Percentiles rank a stretch among this genome's conserved stretches.
Conservation (phyloP, 2,329 filamentous ascomycete species). For the Fusarium metavorans region DNA sequence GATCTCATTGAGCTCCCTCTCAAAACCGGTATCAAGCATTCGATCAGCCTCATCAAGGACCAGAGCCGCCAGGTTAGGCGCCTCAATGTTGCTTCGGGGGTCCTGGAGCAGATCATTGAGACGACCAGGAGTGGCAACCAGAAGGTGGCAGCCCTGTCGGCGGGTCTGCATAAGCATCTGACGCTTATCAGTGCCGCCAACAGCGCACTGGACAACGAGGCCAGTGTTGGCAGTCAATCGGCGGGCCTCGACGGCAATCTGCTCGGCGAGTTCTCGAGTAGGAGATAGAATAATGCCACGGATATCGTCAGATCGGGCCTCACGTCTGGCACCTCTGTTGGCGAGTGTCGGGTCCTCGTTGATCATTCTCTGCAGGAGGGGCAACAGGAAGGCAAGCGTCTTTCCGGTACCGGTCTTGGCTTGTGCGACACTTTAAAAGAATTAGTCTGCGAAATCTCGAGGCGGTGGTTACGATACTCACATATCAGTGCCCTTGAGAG, state of each 20-base stretch:
- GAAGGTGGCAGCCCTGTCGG: slow-evolving; percentile 83
- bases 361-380: slow-evolving; percentile 84
- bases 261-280: slow-evolving; percentile 83
- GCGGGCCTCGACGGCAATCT: slow-evolving; percentile 83
- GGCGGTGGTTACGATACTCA: slow-evolving; percentile 59
- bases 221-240: slow-evolving; percentile 75
- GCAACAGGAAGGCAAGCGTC: slow-evolving; percentile 92
- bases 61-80: slow-evolving; percentile 88
- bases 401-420: slow-evolving; percentile 98
- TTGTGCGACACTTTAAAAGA: slow-evolving; percentile 75
- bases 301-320: slow-evolving; percentile 67
- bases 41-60: slow-evolving; percentile 98
- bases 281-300: slow-evolving; percentile 81
- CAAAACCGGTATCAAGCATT: slow-evolving; percentile 95
- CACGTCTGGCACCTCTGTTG: slow-evolving; percentile 51
- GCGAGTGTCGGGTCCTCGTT: slow-evolving; percentile 71
- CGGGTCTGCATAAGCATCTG: slow-evolving; percentile 76
- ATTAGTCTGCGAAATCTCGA: slow-evolving; percentile 30
- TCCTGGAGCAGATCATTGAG: slow-evolving; percentile 85
- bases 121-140: slow-evolving; percentile 92
- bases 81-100: slow-evolving; percentile 69
- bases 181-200: slow-evolving; percentile 88
- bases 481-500: slow-evolving; percentile 85
- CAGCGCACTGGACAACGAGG: slow-evolving; percentile 79
- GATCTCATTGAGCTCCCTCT: slow-evolving; percentile 73